Evolutionary conservation across 2,329 filamentous ascomycete genomes (phyloP).

Genomic region (Neopestalotiopsis sp.): DNA sequence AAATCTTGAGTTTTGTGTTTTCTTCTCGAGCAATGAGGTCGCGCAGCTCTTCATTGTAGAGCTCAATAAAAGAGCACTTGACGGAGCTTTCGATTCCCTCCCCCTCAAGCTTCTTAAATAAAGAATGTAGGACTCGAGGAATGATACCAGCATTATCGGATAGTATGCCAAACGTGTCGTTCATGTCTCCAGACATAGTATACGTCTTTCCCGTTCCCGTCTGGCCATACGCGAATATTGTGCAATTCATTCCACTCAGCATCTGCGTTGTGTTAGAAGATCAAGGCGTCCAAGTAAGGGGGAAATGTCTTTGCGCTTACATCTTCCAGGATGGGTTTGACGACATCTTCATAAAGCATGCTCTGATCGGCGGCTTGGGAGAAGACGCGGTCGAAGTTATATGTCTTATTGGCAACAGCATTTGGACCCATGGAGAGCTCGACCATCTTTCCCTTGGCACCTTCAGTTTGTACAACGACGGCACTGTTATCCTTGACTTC

Average conservation of each 20-base stretch:
- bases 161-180: constrained; percentile 80
- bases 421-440: constrained; percentile 92
- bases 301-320: constrained; percentile 50
- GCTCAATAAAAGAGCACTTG: constrained; percentile 97
- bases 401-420: constrained; percentile 93
- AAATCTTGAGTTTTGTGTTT: constrained; percentile 88
- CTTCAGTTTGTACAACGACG: constrained; percentile 86
- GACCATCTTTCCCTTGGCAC: constrained; percentile 83
- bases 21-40: constrained; percentile 87
- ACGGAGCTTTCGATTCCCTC: constrained; percentile 85
- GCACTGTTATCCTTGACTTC: constrained; percentile 95
- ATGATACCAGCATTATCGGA: constrained; percentile 96
- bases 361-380: constrained; percentile 92
- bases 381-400: constrained; percentile 96
- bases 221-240: constrained; percentile 97
- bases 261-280: constrained; percentile 61
- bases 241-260: constrained; percentile 94
- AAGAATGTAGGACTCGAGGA: constrained; percentile 82
- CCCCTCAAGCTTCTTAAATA: constrained; percentile 83
- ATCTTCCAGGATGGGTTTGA: constrained; percentile 90
- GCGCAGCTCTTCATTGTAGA: constrained; percentile 97
- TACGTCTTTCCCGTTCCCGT: constrained; percentile 99
- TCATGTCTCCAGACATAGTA: constrained; percentile 99
- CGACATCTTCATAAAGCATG: constrained; percentile 95
- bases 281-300: background rate